Percentiles rank a stretch among this genome's conserved stretches.
Evolutionary conservation across 768 basidiomycete genomes (phyloP).

Genomic region (Rhodosporidiobolus odoratus): DNA sequence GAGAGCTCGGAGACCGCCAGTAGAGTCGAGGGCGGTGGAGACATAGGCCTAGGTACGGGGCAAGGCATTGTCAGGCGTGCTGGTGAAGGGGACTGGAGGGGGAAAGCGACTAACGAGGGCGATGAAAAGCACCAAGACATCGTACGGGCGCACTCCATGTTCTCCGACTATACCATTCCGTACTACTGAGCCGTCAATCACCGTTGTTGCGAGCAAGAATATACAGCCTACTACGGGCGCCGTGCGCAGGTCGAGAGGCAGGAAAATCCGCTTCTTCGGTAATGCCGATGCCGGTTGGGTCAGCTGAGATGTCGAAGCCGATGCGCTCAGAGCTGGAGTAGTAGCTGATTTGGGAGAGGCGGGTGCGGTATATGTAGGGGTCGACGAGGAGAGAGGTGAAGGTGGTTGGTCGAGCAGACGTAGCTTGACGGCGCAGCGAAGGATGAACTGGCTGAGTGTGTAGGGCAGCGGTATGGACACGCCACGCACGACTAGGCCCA

Average conservation of each 20-base stretch:
- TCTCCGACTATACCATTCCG: slow-evolving; percentile 75
- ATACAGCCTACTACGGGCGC: slow-evolving; percentile 51
- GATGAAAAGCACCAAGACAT: slow-evolving; percentile 87
- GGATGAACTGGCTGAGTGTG: not conserved
- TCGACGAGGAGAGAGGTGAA: not conserved
- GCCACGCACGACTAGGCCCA: slow-evolving; percentile 33
- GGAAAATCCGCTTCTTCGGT: slow-evolving; percentile 3
- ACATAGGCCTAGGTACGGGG: slow-evolving; percentile 59
- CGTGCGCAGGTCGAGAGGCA: slow-evolving; percentile 44
- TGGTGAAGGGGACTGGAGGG: not conserved
- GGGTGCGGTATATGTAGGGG: not conserved
- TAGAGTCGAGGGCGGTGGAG: slow-evolving; percentile 82
- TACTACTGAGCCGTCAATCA: slow-evolving; percentile 53
- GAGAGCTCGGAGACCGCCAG: slow-evolving; percentile 76
- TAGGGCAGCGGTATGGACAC: slow-evolving; percentile 26
- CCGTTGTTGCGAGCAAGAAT: slow-evolving; percentile 48
- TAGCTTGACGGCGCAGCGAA: not conserved
- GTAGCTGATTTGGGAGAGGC: not conserved
- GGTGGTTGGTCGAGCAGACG: slow-evolving; percentile 29
- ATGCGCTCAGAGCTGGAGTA: too few species aligned
- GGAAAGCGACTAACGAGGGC: slow-evolving; percentile 61
- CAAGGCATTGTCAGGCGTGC: too few species aligned
- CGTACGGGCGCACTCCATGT: slow-evolving; percentile 72
- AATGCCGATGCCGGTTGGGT: not conserved
- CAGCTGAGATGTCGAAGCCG: not conserved